phyloP scores from a whole-genome alignment of 164 flowering plant species.

The Macadamia integrifolia region DNA sequence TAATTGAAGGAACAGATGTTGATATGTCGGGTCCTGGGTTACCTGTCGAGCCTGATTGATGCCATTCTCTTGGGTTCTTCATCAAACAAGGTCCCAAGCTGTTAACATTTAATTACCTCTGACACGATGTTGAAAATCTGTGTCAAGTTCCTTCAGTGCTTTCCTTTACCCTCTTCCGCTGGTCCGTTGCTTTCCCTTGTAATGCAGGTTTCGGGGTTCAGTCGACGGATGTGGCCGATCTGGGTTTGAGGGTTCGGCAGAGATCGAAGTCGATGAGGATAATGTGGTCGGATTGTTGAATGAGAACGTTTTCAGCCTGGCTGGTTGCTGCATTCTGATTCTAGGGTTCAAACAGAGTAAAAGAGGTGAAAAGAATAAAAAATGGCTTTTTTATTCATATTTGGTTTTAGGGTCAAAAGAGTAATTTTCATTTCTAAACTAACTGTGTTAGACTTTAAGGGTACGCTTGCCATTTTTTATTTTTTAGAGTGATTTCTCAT shows the following conservation, averaged over 20 bases:
- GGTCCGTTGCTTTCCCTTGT: not conserved
- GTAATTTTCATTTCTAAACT: too few relatives aligned
- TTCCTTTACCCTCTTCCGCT: not conserved
- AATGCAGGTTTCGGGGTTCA: not conserved
- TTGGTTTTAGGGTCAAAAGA: too few relatives aligned
- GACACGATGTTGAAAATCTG: conserved; percentile 44
- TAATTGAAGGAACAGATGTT: too few relatives aligned
- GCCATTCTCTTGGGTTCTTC: conserved; percentile 19
- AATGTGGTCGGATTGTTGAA: conserved; percentile 65
- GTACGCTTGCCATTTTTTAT: too few relatives aligned
- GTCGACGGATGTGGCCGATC: not conserved
- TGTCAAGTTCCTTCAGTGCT: conserved; percentile 24
- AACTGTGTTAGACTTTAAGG: too few relatives aligned
- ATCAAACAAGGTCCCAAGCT: conserved; percentile 9
- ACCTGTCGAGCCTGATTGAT: too few relatives aligned
- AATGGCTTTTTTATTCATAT: too few relatives aligned
- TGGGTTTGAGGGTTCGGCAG: conserved; percentile 27
- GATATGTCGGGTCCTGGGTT: too few relatives aligned
- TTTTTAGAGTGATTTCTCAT: too few relatives aligned
- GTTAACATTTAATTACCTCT: conserved; percentile 6
- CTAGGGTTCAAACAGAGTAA: too few relatives aligned
- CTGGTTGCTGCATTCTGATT: too few relatives aligned
- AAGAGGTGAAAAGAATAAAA: too few relatives aligned
- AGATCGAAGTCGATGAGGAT: conserved; percentile 79
- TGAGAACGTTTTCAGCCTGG: conserved; percentile 68